Evolutionary conservation across 2,329 filamentous ascomycete genomes (phyloP), one percentile per base, ranked within the genome.

Genomic region (Colletotrichum chlorophyti): DNA sequence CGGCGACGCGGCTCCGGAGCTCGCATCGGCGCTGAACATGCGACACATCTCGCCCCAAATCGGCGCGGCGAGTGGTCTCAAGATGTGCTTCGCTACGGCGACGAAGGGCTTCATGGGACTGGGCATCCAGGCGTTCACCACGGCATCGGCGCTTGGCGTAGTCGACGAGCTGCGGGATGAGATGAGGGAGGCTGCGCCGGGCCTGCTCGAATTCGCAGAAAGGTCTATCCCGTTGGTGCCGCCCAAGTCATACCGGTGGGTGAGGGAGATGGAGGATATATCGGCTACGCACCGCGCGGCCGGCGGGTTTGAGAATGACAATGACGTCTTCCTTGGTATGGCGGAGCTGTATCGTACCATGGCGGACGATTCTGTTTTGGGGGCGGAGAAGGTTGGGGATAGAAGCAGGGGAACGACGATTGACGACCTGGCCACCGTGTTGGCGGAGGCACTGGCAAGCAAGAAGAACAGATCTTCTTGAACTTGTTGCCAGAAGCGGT

Each of bases 211-310:
- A 19, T 68, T 73, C 42, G 83, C 79, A 0, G 79, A 84, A 65
- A 75, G 68, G 26, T 75, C 80, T 2, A 74, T 91, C 6, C 75
- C 82, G 2, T 74, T 72, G 14, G 89, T 92, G 82, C 80, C 88
- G 19, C 84, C 86, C 5, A 93, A 93, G 73, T 89, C 90, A n/a
- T 92, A 91, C 69, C 79, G 90, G 7, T 93, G 90, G 89, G 86
- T 91, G 0, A 77, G 80, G 24, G 90, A 93, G 76, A 92, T 93
- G 90, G 81, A 87, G 64, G 86, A 92, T 77, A 91, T 93, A 66
- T 83, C 83, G 3, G 75, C 80, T 52, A 89, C 87, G 3, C 87
- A 91, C 68, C 73, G 74, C 5, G 80, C 83, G 26, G 86, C 88
- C 43, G 88, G 86, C 0, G 87, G 87, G 0, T 91, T 89, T 69